Base-by-base conservation (phyloP, 1,139 yeast genomes). In the Hansenula sp. region DNA sequence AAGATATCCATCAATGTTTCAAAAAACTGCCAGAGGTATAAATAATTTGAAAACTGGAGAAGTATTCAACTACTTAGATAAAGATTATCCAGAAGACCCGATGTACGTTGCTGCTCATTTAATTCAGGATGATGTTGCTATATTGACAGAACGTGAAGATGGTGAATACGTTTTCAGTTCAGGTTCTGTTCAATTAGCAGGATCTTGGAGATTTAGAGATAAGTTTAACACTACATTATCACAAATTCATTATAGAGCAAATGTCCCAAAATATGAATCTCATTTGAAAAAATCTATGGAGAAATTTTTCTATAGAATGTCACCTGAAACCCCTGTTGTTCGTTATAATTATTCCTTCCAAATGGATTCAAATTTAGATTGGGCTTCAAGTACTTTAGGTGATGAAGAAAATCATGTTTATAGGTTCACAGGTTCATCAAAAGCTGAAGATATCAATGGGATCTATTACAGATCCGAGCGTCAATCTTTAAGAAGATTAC, bases 301-400 rank as follows among this genome's bases (percentile, higher is more conserved):
- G 53, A 75, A 76, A 52, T 79, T 79, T 59, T 79, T 80, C 58
- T 59, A 70, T 24, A 63, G 81, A 47, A 67, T 75, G 49, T 65
- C 76, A 3, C 70, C 73, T 43, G 83, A 68, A 41, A 82, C 84
- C 0, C 82, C n/a, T 7, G 21, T 79, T 10, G 81, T 74, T 13
- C 65, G 85, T 31, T 79, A 79, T 59, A 79, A 79, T 57, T 79
- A 79, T 58, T 79, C 79, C 51, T 62, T 79, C 41, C 85, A 79
- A 58, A 76, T 81, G 6, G 84, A 79, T 57, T 72, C 71, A 46
- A 71, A 76, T 49, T 64, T 79, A 46, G 81, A 78, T 12, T 79
- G 85, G 85, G 19, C 34, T 17, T 79, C 84, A 2, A 47, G 57
- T 16, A 74, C 83, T 0, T 79, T 79, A 53, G 85, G 85, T 10